Percentiles rank a stretch among this genome's conserved stretches.
Conservation (phyloP, 768 basidiomycete genomes). For the Chlorophyllum brunneum region DNA sequence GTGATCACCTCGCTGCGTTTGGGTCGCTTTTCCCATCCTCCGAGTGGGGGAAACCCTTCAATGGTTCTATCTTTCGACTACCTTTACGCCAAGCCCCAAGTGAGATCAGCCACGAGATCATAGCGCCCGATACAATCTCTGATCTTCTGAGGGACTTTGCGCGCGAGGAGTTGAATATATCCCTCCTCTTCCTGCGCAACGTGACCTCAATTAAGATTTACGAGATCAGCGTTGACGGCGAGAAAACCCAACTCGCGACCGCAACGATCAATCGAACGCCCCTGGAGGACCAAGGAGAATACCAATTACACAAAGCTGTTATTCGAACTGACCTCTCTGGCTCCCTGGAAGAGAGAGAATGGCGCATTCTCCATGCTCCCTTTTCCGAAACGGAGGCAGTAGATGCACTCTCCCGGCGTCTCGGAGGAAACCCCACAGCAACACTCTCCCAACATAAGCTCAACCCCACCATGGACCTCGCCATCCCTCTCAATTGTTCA, state of each 20-base stretch:
- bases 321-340: conserved; percentile 15
- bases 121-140: conserved; percentile 29
- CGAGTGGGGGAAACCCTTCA: conserved; percentile 20
- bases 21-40: conserved; percentile 19
- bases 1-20: conserved; percentile 32
- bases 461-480: conserved; percentile 32
- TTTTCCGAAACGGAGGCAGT: conserved; percentile 24
- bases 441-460: conserved; percentile 38
- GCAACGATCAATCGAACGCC: conserved; percentile 16
- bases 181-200: conserved; percentile 39
- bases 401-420: conserved; percentile 20
- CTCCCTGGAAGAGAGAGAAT: conserved; percentile 18
- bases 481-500: conserved; percentile 24
- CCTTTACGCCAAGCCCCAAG: conserved; percentile 35
- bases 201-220: conserved; percentile 36
- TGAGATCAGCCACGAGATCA: conserved; percentile 30
- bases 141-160: conserved; percentile 39
- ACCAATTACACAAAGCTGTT: conserved; percentile 12
- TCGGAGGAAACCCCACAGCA: conserved; percentile 21
- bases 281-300: not conserved
- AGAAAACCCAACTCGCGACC: conserved; percentile 13
- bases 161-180: conserved; percentile 32
- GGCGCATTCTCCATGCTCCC: conserved; percentile 31
- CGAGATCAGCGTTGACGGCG: conserved; percentile 29
- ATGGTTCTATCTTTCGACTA: conserved; percentile 43